These are phyloP conservation scores for Boletus edulis DNA, from an alignment of 768 basidiomycete species.

Conservation along the genomic window DNA sequence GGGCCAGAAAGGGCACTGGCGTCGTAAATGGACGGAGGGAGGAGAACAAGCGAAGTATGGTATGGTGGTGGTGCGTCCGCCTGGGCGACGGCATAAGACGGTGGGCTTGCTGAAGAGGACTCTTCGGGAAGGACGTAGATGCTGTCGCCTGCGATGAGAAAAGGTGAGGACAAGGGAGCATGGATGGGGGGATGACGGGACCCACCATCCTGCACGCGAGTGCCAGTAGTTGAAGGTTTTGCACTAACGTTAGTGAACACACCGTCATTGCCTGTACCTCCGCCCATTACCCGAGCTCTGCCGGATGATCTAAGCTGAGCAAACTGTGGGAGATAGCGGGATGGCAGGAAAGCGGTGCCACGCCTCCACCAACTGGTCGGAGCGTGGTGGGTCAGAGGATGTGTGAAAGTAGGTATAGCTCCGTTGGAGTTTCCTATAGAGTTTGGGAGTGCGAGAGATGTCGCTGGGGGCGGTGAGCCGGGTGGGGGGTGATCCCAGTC, in stretches of 20 bases:
- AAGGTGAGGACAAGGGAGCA: background rate
- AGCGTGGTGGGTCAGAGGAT: conserved; percentile 22
- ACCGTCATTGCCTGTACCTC: conserved; percentile 78
- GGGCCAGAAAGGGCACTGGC: conserved; percentile 45
- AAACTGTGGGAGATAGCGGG: conserved; percentile 44
- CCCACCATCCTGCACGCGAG: conserved; percentile 55
- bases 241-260: conserved; percentile 96
- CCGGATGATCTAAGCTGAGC: conserved; percentile 41
- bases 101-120: conserved; percentile 77
- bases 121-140: conserved; percentile 83
- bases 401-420: conserved; percentile 49
- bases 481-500: conserved; percentile 85
- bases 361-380: conserved; percentile 52
- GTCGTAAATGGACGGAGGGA: conserved; percentile 45
- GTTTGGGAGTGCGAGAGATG: conserved; percentile 65
- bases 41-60: conserved; percentile 96
- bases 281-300: conserved; percentile 43
- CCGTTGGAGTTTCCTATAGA: conserved; percentile 76
- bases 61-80: conserved; percentile 97
- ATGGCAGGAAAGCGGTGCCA: conserved; percentile 55
- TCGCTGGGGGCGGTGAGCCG: conserved; percentile 71
- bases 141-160: conserved; percentile 53
- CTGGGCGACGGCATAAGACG: conserved; percentile 89
- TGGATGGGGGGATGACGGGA: background rate
- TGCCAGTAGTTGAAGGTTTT: conserved; percentile 61